Conservation (phyloP, 768 basidiomycete genomes). For the Pulveroboletus sp. region DNA sequence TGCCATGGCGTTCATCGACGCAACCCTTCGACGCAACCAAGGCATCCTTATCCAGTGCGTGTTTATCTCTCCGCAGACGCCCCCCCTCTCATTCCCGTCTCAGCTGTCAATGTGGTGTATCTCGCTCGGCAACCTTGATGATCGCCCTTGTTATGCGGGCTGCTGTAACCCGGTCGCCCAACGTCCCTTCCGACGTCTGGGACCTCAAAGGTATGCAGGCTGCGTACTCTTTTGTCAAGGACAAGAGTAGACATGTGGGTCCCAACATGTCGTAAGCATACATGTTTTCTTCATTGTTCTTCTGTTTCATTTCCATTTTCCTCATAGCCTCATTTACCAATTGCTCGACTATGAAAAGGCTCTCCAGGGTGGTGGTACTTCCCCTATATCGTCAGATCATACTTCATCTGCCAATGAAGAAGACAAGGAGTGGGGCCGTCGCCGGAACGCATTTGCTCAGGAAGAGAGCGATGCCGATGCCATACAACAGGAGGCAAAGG, state of each 20-base stretch:
- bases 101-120: constrained; percentile 92
- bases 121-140: constrained; percentile 82
- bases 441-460: constrained; percentile 47
- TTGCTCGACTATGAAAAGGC: constrained; percentile 85
- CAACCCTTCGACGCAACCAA: constrained; percentile 67
- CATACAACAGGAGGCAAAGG: constrained; percentile 73
- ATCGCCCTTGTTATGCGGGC: constrained; percentile 94
- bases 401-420: constrained; percentile 55
- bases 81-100: constrained; percentile 15
- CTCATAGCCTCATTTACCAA: constrained; percentile 82
- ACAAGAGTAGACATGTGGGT: constrained; percentile 81
- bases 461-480: constrained; percentile 47
- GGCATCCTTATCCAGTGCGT: constrained; percentile 84
- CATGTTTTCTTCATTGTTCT: constrained; percentile 21
- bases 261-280: constrained; percentile 90
- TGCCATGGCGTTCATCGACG: constrained; percentile 80
- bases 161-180: constrained; percentile 62
- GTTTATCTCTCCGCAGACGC: constrained; percentile 8
- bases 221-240: constrained; percentile 85
- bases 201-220: constrained; percentile 83
- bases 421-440: constrained; percentile 79
- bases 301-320: constrained; percentile 21
- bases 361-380: constrained; percentile 47
- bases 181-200: constrained; percentile 72
- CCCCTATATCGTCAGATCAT: constrained; percentile 50